Conservation (phyloP, 352 stramenopile genomes). For the Globisporangium spinosum region DNA sequence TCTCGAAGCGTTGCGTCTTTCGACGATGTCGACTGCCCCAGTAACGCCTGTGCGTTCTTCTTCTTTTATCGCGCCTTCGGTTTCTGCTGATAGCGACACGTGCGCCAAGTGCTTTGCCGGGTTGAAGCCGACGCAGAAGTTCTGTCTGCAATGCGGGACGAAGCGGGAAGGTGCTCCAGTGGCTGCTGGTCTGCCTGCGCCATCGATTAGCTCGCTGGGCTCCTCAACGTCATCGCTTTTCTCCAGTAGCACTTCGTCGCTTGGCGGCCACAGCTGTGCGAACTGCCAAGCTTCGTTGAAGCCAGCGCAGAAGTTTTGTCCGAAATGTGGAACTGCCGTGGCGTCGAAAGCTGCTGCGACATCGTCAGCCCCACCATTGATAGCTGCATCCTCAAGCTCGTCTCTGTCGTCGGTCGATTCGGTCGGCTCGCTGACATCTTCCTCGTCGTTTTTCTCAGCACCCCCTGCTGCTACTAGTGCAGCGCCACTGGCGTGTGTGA, state of each 20-base stretch:
- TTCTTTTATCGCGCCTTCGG: slow-evolving; percentile 17
- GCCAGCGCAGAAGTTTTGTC: slow-evolving; percentile 77
- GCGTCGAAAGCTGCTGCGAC: slow-evolving; percentile 12
- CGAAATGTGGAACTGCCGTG: slow-evolving; percentile 53
- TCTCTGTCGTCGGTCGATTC: slow-evolving; percentile 32
- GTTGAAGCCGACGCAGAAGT: slow-evolving; percentile 49
- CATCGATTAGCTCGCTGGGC: slow-evolving; percentile 1
- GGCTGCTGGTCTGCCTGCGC: neutral
- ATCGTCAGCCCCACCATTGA: slow-evolving; percentile 12
- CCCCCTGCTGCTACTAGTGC: slow-evolving; percentile 11
- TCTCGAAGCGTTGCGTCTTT: slow-evolving; percentile 46
- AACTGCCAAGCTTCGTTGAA: slow-evolving; percentile 52
- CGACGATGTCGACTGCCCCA: slow-evolving; percentile 21
- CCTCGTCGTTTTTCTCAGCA: slow-evolving; percentile 14
- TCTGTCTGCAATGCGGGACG: slow-evolving; percentile 65
- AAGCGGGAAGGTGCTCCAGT: slow-evolving; percentile 19
- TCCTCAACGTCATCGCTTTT: slow-evolving; percentile 17
- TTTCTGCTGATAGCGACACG: slow-evolving; percentile 8
- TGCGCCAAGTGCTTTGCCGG: slow-evolving; percentile 18
- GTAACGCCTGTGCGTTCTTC: neutral
- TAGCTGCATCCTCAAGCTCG: slow-evolving; percentile 25
- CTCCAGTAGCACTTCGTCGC: slow-evolving; percentile 26
- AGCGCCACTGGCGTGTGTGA: slow-evolving; percentile 28
- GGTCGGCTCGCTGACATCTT: slow-evolving; percentile 16
- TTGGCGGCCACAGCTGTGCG: slow-evolving; percentile 30